These are phyloP conservation scores for Ensete ventricosum DNA, from an alignment of 176 grass and related monocot genomes.

Conservation along the genomic window DNA sequence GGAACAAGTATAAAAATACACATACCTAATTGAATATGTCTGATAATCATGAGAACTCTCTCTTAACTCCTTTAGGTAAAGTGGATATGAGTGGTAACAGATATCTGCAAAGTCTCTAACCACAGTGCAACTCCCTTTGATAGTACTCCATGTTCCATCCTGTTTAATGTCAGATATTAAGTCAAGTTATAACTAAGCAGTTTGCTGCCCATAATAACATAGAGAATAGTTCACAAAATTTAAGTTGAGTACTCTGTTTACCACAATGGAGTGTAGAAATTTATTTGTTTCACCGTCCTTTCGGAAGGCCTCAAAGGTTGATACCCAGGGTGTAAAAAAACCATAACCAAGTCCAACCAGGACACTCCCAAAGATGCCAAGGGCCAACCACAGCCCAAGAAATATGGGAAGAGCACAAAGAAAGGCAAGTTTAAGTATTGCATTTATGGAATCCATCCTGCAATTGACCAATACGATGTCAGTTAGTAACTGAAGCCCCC, in stretches of 20 bases:
- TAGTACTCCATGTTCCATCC: slow-evolving; percentile 95
- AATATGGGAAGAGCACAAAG: slow-evolving; percentile 56
- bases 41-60: slow-evolving; percentile 38
- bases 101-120: slow-evolving; percentile 82
- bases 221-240: neutral
- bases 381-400: slow-evolving; percentile 62
- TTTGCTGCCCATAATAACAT: neutral
- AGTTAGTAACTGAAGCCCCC: neutral
- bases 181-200: neutral
- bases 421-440: slow-evolving; percentile 52
- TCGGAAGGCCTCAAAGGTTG: slow-evolving; percentile 94
- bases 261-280: slow-evolving; percentile 61
- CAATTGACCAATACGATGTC: slow-evolving; percentile 2
- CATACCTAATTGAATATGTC: slow-evolving; percentile 71
- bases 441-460: slow-evolving; percentile 68
- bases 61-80: slow-evolving; percentile 62
- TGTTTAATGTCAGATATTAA: slow-evolving; percentile 22
- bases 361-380: slow-evolving; percentile 63
- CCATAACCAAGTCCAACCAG: slow-evolving; percentile 79
- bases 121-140: slow-evolving; percentile 88
- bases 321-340: slow-evolving; percentile 87
- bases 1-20: neutral
- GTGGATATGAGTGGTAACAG: slow-evolving; percentile 69
- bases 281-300: slow-evolving; percentile 64
- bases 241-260: slow-evolving; percentile 25